Conservation (phyloP, 2,329 filamentous ascomycete species). For the Cryoendolithus antarcticus region DNA sequence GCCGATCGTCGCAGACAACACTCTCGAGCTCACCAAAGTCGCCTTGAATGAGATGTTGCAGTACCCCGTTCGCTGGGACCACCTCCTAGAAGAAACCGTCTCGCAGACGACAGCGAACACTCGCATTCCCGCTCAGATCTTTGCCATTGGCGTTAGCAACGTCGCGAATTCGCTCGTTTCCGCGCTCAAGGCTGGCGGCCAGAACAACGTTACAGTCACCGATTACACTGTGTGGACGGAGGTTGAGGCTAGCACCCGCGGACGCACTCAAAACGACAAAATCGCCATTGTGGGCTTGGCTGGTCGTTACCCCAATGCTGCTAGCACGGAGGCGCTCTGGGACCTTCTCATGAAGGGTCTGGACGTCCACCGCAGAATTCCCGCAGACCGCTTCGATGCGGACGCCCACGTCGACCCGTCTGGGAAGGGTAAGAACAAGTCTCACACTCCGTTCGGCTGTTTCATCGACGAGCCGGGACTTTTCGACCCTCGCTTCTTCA, state of each 20-base stretch:
- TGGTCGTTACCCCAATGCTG: constrained; percentile 63
- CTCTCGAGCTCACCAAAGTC: constrained; percentile 32
- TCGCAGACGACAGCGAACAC: constrained; percentile 32
- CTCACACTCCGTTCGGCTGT: constrained; percentile 63
- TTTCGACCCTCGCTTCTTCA: constrained; percentile 77
- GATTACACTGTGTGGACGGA: constrained; percentile 35
- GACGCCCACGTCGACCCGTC: constrained; percentile 59
- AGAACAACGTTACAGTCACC: constrained; percentile 29
- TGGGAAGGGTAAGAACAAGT: constrained; percentile 63
- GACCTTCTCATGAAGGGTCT: constrained; percentile 61
- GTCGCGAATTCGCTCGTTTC: constrained; percentile 44
- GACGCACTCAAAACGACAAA: constrained; percentile 48
- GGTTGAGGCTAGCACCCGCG: constrained; percentile 19
- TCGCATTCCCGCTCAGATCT: constrained; percentile 32
- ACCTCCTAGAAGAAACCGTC: constrained; percentile 35
- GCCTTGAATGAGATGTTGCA: constrained; percentile 35
- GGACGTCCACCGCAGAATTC: constrained; percentile 58
- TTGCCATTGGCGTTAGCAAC: constrained; percentile 40
- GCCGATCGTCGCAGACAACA: constrained; percentile 32
- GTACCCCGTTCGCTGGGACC: constrained; percentile 37
- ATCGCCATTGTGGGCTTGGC: constrained; percentile 79
- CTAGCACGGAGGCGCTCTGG: constrained; percentile 61
- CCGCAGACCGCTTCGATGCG: constrained; percentile 61
- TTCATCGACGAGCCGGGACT: constrained; percentile 64
- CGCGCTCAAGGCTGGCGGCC: constrained; percentile 39